Base-by-base conservation (phyloP, 306 rosid genomes). In the Trifolium repens region DNA sequence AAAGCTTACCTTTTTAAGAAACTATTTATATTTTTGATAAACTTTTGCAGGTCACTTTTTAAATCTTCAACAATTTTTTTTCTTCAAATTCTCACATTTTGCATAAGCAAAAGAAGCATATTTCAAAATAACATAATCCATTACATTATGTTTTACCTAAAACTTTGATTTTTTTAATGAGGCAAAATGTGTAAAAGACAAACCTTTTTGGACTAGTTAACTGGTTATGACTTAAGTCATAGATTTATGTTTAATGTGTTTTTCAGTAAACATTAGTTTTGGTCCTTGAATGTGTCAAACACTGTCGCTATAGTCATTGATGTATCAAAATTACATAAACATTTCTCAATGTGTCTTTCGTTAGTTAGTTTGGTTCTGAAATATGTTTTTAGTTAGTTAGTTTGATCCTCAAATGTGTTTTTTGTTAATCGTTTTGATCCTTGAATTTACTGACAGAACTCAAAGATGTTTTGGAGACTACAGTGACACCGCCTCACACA, bases 1-100 rank as follows among this genome's bases (percentile, higher is more conserved):
- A 61, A 71, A 9, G n/a, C 4, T 46, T 70, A 64, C 39, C 12
- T 14, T 34, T 82, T 53, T 17, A 22, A 37, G 68, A 24, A 75
- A 42, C 43, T 43, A 53, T 54, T 42, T 30, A 42, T 67, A 26
- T 67, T 43, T 39, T 9, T 71, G 27, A 42, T 14, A 34, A 67
- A 39, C 42, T 7, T 39, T 39, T 39, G 42, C 42, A 39, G 9
- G 2, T 39, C 42, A 39, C 2, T 39, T 7, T 39, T 39, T 7
- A 39, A 39, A 44, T 10, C 22, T 67, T 43, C 72, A 44, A 19
- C 5, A 19, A 0, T 17, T 9, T 39, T 10, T 10, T 39, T 65
- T 10, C n/a, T 64, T 17, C 9, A 39, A 39, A 64, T 64, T 16
- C 47, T 35, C 3, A 39, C 50, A 65, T 65, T 53, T 53, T 53